Percentiles rank a stretch among this genome's conserved stretches.
Evolutionary conservation across 1,139 yeast genomes (phyloP).

Genomic region (Pichia sp.): DNA sequence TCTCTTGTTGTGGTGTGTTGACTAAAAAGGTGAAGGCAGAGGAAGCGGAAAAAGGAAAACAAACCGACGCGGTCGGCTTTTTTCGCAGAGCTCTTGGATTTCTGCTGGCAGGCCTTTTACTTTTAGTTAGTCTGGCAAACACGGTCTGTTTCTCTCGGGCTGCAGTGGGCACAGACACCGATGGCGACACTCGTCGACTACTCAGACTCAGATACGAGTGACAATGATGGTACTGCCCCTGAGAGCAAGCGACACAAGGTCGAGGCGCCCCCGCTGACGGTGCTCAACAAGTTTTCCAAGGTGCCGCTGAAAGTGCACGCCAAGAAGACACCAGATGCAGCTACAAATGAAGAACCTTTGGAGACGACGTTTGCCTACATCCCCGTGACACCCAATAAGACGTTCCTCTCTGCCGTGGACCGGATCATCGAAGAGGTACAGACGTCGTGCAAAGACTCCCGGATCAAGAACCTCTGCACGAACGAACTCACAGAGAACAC

Average conservation of each 20-base stretch:
- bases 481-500: constrained; percentile 15
- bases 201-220: too few relatives aligned
- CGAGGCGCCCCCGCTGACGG: background rate
- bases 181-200: too few relatives aligned
- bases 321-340: background rate
- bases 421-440: background rate
- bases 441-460: too few relatives aligned
- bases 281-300: constrained; percentile 15
- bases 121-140: too few relatives aligned
- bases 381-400: constrained; percentile 4
- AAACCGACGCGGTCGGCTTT: too few relatives aligned
- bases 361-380: constrained; percentile 17
- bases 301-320: constrained; percentile 2
- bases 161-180: too few relatives aligned
- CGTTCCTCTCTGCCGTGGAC: background rate
- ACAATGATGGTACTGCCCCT: background rate
- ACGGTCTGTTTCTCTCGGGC: background rate
- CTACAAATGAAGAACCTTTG: too few relatives aligned
- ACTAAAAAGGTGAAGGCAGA: too few relatives aligned
- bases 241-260: background rate
- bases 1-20: too few relatives aligned
- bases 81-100: too few relatives aligned
- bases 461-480: background rate
- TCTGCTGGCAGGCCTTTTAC: too few relatives aligned
- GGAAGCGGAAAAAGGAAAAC: too few relatives aligned